phyloP scores from a whole-genome alignment of 805 yeast species.

The Candida schatavii region DNA sequence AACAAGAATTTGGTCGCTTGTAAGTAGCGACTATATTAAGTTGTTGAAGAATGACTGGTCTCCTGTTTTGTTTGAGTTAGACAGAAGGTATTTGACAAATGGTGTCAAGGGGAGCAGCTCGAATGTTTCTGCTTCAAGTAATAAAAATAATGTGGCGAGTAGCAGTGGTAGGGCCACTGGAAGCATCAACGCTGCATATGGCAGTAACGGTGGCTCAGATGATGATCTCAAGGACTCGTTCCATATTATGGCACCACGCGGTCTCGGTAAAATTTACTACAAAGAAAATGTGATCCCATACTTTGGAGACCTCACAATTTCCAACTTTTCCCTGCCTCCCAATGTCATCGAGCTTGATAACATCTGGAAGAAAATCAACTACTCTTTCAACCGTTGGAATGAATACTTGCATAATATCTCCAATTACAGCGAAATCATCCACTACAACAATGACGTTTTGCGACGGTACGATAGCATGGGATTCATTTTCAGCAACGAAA shows the following conservation, averaged over 20 bases:
- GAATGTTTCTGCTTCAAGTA: slow-evolving; percentile 6
- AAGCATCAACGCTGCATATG: no score
- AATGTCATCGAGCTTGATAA: slow-evolving; percentile 58
- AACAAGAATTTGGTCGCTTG: slow-evolving; percentile 69
- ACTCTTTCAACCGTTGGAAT: slow-evolving; percentile 81
- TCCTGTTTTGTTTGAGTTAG: slow-evolving; percentile 86
- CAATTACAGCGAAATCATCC: slow-evolving; percentile 40
- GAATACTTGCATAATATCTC: slow-evolving; percentile 55
- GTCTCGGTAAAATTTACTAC: slow-evolving; percentile 73
- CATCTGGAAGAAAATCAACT: slow-evolving; percentile 63
- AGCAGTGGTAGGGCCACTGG: slow-evolving; percentile 1
- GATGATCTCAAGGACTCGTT: slow-evolving; percentile 42
- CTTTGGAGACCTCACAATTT: slow-evolving; percentile 79
- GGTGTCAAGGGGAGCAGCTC: slow-evolving; percentile 14
- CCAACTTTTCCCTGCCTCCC: slow-evolving; percentile 22
- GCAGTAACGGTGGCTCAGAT: slow-evolving; percentile 2
- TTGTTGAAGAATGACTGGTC: slow-evolving; percentile 82
- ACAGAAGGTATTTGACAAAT: slow-evolving; percentile 60
- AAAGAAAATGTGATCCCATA: slow-evolving; percentile 81
- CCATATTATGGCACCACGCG: slow-evolving; percentile 83
- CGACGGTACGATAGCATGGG: slow-evolving; percentile 40
- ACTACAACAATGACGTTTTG: slow-evolving; percentile 39
- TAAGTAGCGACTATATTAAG: slow-evolving; percentile 56
- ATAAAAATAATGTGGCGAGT: slow-evolving; percentile 7
- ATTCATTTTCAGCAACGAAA: slow-evolving; percentile 42